Conservation (phyloP, 805 yeast species). For the Metschnikowia bowlesiae region DNA sequence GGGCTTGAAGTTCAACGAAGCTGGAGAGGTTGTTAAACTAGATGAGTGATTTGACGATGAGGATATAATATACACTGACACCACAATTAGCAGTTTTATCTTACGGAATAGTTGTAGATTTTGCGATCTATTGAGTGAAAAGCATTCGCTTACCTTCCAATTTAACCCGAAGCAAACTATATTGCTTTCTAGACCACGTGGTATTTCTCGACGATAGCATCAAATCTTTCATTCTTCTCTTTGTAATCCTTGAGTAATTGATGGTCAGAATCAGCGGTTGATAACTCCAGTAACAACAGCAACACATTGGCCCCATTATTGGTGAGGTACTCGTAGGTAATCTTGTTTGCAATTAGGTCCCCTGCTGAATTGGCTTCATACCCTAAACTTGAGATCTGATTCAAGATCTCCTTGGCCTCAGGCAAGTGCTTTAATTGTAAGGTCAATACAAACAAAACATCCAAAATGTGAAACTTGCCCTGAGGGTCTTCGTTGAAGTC, state of each 20-base stretch:
- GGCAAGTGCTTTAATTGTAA: slow-evolving; percentile 75
- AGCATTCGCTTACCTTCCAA: no score
- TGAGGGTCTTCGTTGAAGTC: slow-evolving; percentile 36
- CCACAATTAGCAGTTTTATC: neutral
- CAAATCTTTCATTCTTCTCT: slow-evolving; percentile 63
- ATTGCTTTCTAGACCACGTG: slow-evolving; percentile 7
- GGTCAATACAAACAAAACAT: slow-evolving; percentile 67
- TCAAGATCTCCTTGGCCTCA: slow-evolving; percentile 66
- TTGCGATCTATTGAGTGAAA: no score
- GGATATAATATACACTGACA: neutral
- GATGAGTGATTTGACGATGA: slow-evolving; percentile 8
- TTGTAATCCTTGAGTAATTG: slow-evolving; percentile 53
- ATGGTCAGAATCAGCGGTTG: slow-evolving; percentile 49
- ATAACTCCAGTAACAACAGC: slow-evolving; percentile 45
- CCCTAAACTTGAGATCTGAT: slow-evolving; percentile 42
- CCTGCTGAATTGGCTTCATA: slow-evolving; percentile 23
- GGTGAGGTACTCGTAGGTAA: slow-evolving; percentile 53
- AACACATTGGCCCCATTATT: slow-evolving; percentile 40
- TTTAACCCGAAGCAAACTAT: no score
- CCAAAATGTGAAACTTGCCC: slow-evolving; percentile 38
- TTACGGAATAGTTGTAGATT: neutral
- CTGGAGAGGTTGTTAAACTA: slow-evolving; percentile 17
- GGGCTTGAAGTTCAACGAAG: slow-evolving; percentile 40
- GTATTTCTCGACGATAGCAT: slow-evolving; percentile 63
- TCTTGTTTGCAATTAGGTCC: slow-evolving; percentile 59